Evolutionary conservation across 2,329 filamentous ascomycete genomes (phyloP).

Genomic region (Blastomyces parvus): DNA sequence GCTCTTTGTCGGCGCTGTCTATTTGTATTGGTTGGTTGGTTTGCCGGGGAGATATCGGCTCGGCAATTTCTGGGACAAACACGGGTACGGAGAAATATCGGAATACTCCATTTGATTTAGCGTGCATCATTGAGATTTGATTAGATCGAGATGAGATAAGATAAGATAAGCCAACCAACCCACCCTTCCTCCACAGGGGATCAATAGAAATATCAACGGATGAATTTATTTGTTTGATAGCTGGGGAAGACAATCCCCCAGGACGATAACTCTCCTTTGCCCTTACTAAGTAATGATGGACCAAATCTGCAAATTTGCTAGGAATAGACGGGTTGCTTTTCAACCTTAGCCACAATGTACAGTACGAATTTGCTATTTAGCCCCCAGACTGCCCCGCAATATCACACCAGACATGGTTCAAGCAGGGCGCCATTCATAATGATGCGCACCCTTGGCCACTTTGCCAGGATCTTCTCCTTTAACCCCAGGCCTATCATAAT

Average conservation of each 20-base stretch:
- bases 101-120: neutral
- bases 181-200: too few species aligned
- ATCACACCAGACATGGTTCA: conserved; percentile 7
- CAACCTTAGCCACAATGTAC: neutral
- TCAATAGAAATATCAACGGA: too few species aligned
- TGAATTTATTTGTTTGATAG: too few species aligned
- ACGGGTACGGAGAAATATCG: neutral
- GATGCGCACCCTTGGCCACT: conserved; percentile 49
- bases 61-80: neutral
- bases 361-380: too few species aligned
- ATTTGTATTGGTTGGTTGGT: too few species aligned
- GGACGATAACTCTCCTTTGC: too few species aligned
- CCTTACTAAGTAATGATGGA: too few species aligned
- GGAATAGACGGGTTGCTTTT: neutral
- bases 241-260: too few species aligned
- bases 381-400: neutral
- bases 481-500: conserved; percentile 46
- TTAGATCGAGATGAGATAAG: neutral
- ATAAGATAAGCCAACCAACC: neutral
- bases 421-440: conserved; percentile 53
- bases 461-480: conserved; percentile 45
- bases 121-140: neutral
- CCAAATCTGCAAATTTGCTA: too few species aligned
- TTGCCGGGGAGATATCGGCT: neutral
- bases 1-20: too few species aligned